phyloP scores from a whole-genome alignment of 2,329 filamentous ascomycete species.

The Malbranchea cinnamomea region DNA sequence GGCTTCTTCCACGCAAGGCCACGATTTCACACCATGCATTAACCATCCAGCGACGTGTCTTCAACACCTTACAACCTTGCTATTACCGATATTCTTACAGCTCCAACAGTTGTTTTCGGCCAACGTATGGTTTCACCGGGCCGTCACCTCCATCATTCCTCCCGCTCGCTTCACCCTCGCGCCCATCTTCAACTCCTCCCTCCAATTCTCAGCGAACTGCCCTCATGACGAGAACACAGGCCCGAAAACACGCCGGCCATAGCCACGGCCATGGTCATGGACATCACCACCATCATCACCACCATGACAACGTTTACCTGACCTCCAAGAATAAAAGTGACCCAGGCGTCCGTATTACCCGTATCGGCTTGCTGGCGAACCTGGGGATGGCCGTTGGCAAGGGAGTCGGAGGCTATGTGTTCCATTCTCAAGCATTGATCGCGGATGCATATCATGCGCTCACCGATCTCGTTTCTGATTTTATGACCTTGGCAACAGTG shows the following conservation, averaged over 20 bases:
- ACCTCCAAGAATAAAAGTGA: constrained; percentile 75
- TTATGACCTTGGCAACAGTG: constrained; percentile 86
- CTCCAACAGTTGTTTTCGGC: no score
- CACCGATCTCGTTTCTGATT: constrained; percentile 86
- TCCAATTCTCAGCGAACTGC: constrained; percentile 5
- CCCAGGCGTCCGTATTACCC: constrained; percentile 83
- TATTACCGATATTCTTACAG: no score
- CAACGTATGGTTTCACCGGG: no score
- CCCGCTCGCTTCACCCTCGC: constrained; percentile 9
- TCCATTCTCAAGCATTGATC: constrained; percentile 85
- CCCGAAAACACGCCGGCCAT: constrained; percentile 24
- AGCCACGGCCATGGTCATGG: constrained; percentile 41
- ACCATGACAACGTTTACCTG: constrained; percentile 74
- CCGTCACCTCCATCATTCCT: background rate
- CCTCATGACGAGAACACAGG: constrained; percentile 28
- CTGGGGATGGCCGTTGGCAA: constrained; percentile 89
- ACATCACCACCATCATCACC: constrained; percentile 60
- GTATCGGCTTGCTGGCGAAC: constrained; percentile 78
- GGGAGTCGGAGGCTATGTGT: constrained; percentile 78
- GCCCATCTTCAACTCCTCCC: constrained; percentile 8
- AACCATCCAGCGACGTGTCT: constrained; percentile 12
- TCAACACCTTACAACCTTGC: constrained; percentile 11
- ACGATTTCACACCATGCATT: constrained; percentile 2
- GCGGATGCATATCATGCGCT: constrained; percentile 93
- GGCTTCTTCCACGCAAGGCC: no score